These are phyloP conservation scores for Wickerhamomyces rabaulensis DNA, from an alignment of 805 yeast species.

Conservation along the genomic window DNA sequence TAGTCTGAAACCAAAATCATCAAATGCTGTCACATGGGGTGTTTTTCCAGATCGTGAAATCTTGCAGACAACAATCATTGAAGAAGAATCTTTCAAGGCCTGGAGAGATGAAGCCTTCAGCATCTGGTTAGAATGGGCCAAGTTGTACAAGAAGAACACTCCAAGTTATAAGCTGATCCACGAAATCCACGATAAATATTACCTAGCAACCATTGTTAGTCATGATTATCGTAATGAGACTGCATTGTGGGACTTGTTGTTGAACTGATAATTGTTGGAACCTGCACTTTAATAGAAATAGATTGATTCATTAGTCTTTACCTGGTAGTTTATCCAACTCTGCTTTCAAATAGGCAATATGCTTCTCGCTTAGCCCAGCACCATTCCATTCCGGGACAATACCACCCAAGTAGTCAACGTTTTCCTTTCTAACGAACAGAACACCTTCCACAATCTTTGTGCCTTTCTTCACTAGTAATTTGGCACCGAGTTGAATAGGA, in stretches of 20 bases:
- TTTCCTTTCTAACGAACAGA: constrained; percentile 25
- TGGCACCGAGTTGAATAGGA: constrained; percentile 52
- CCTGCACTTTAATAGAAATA: not conserved
- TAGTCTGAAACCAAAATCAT: constrained; percentile 47
- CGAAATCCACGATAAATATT: constrained; percentile 54
- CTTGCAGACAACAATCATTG: constrained; percentile 87
- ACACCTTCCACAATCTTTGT: constrained; percentile 44
- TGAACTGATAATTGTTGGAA: constrained; percentile 11
- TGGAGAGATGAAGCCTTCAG: constrained; percentile 96
- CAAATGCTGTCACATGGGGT: constrained; percentile 96
- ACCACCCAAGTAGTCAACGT: constrained; percentile 33
- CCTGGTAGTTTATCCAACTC: constrained; percentile 18
- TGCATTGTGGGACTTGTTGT: constrained; percentile 70
- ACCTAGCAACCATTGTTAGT: constrained; percentile 79
- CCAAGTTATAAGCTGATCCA: constrained; percentile 59
- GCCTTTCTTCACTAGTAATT: constrained; percentile 44
- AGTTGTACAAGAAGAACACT: constrained; percentile 53
- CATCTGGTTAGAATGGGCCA: constrained; percentile 90
- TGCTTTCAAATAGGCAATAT: constrained; percentile 25
- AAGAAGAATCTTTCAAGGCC: constrained; percentile 86
- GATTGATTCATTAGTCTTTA: not conserved
- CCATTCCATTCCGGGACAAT: constrained; percentile 33
- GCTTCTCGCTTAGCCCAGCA: constrained; percentile 26
- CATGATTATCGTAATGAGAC: constrained; percentile 73
- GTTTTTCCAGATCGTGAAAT: constrained; percentile 89